Conservation (phyloP, 2,329 filamentous ascomycete genomes). For the Neopestalotiopsis rosae region DNA sequence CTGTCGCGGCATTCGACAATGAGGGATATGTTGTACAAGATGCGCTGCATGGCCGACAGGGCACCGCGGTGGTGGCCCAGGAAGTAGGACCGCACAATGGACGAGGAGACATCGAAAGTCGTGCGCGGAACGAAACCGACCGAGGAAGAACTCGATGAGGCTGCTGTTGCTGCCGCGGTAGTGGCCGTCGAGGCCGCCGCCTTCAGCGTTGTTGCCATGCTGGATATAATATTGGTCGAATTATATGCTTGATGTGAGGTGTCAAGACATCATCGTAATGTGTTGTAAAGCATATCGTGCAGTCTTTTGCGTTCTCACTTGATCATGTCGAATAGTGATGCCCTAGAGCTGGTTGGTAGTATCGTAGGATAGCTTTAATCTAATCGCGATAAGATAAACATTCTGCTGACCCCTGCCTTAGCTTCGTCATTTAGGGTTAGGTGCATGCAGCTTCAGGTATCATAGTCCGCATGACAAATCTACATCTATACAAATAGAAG, state of each 20-base stretch:
- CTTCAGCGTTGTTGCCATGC: not conserved
- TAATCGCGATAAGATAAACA: not conserved
- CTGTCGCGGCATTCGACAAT: slow-evolving; percentile 96
- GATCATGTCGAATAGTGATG: too few species aligned
- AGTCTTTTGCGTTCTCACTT: not conserved
- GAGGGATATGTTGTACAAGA: slow-evolving; percentile 81
- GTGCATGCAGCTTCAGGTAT: too few species aligned
- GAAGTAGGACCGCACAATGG: slow-evolving; percentile 89
- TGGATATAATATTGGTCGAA: not conserved
- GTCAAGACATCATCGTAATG: not conserved
- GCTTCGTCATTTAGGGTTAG: not conserved
- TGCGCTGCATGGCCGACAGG: slow-evolving; percentile 79
- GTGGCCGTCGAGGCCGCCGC: slow-evolving; percentile 19
- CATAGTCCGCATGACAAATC: too few species aligned
- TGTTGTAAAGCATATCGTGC: not conserved
- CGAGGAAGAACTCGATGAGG: slow-evolving; percentile 25
- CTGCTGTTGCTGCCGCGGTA: slow-evolving; percentile 15
- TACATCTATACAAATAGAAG: too few species aligned
- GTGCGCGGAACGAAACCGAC: slow-evolving; percentile 72
- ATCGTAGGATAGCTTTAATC: not conserved
- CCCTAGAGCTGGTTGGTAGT: too few species aligned
- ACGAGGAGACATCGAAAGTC: slow-evolving; percentile 72
- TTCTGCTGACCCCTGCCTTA: not conserved
- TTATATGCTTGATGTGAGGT: not conserved
- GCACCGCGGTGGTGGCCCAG: slow-evolving; percentile 90